These are phyloP conservation scores for Cercospora brassicicola DNA, from an alignment of 2,329 filamentous ascomycete genomes.

Conservation along the genomic window DNA sequence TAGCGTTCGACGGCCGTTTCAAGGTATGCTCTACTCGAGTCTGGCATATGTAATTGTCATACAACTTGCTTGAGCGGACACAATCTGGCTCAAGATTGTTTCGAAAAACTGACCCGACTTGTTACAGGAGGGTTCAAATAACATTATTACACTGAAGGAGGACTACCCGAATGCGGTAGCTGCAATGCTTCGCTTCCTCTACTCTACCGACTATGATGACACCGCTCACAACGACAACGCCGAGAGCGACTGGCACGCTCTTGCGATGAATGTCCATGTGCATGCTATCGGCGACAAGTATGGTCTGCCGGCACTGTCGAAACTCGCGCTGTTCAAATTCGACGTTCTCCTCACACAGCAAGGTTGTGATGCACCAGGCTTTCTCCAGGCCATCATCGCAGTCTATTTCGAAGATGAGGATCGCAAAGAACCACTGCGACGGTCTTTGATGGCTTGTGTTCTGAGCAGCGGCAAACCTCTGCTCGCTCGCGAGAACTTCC, in stretches of 20 bases:
- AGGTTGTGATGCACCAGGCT: neutral
- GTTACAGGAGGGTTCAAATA: conserved; percentile 2
- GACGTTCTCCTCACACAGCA: neutral
- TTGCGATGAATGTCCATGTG: conserved; percentile 8
- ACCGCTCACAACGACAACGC: neutral
- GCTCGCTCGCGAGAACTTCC: neutral
- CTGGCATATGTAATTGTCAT: neutral
- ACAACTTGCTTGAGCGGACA: neutral
- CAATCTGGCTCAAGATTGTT: neutral
- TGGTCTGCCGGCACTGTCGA: neutral
- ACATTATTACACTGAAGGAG: neutral
- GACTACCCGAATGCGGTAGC: conserved; percentile 16
- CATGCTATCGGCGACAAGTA: conserved; percentile 14
- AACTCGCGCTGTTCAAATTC: conserved; percentile 10
- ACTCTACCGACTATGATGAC: conserved; percentile 15
- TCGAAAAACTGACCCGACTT: neutral
- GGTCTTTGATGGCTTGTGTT: neutral
- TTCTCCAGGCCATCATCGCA: neutral
- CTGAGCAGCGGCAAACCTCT: neutral
- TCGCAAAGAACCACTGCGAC: neutral
- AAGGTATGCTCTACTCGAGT: conserved; percentile 11
- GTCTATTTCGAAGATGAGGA: neutral
- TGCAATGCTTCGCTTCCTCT: conserved; percentile 15
- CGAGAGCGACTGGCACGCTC: neutral
- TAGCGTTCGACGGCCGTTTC: conserved; percentile 27